Percentiles rank a stretch among this genome's conserved stretches.
Conservation (phyloP, 371 early-diverging fungal species). For the Syncephalis fuscata region DNA sequence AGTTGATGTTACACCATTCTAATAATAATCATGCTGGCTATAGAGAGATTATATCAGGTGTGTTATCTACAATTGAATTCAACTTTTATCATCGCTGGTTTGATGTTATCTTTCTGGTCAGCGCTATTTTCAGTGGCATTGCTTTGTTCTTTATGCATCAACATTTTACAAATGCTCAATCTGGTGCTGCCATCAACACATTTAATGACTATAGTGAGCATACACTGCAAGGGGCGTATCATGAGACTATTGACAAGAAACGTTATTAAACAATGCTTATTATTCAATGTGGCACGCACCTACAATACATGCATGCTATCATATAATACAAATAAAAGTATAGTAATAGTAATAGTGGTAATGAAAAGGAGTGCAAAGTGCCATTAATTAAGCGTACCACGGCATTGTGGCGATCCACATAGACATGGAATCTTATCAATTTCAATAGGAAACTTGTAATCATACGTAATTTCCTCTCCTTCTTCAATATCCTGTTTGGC, state of each 20-base stretch:
- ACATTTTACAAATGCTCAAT: not conserved
- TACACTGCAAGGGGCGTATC: no score
- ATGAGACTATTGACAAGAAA: no score
- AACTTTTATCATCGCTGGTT: slow-evolving; percentile 87
- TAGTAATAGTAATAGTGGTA: not conserved
- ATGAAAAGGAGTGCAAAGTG: not conserved
- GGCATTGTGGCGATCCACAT: slow-evolving; percentile 72
- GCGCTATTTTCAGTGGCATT: slow-evolving; percentile 42
- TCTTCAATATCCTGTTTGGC: slow-evolving; percentile 73
- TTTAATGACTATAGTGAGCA: no score
- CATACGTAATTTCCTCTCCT: slow-evolving; percentile 97
- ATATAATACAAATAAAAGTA: not conserved
- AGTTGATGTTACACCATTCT: not conserved
- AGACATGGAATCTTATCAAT: slow-evolving; percentile 85
- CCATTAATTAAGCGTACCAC: slow-evolving; percentile 37
- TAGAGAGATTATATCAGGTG: slow-evolving; percentile 59
- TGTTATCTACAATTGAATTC: slow-evolving; percentile 61
- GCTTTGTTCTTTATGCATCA: slow-evolving; percentile 52
- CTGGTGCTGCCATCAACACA: no score
- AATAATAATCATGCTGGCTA: no score
- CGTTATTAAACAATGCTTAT: no score
- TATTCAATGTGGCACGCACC: no score
- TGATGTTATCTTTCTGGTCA: slow-evolving; percentile 76
- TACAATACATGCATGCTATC: no score
- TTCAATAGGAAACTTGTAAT: slow-evolving; percentile 96